phyloP scores from a whole-genome alignment of 2,329 filamentous ascomycete genomes.

The Sporothrix sp. region DNA sequence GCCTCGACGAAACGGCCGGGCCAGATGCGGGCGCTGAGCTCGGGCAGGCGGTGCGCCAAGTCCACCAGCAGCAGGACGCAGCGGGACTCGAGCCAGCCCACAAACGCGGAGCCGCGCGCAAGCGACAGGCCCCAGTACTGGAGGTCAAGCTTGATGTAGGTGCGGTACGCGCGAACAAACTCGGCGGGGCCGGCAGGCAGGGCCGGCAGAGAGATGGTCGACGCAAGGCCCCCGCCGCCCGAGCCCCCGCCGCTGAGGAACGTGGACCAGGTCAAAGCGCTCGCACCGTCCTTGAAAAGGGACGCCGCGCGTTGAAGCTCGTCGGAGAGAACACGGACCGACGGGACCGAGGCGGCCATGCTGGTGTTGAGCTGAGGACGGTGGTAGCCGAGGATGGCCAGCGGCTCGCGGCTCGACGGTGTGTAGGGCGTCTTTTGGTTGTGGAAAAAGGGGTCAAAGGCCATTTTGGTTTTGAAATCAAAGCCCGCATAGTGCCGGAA shows the following conservation, averaged over 20 bases:
- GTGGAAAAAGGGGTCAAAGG: constrained; percentile 53
- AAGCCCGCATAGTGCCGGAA: constrained; percentile 53
- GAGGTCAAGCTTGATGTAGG: constrained; percentile 50
- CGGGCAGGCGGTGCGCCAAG: constrained; percentile 41
- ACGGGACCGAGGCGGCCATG: constrained; percentile 42
- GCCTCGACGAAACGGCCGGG: constrained; percentile 46
- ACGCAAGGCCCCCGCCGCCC: not conserved
- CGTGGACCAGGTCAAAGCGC: constrained; percentile 31
- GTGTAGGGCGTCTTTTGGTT: constrained; percentile 37
- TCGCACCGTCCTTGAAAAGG: constrained; percentile 27
- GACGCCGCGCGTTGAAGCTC: constrained; percentile 41
- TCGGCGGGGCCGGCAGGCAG: constrained; percentile 26
- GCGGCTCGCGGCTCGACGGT: constrained; percentile 47
- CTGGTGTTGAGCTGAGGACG: constrained; percentile 52
- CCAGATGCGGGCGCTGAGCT: constrained; percentile 50
- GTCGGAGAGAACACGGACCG: constrained; percentile 38
- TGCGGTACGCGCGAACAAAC: constrained; percentile 43
- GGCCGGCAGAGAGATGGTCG: not conserved
- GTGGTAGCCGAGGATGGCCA: constrained; percentile 55
- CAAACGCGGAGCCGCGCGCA: constrained; percentile 42
- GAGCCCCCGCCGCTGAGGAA: constrained; percentile 27
- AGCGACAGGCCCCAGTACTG: constrained; percentile 56
- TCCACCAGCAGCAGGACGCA: constrained; percentile 50
- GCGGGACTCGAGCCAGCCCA: constrained; percentile 56
- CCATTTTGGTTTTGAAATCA: constrained; percentile 45